phyloP scores from a whole-genome alignment of 139 green algal species.

The Parachlorella kessleri region DNA sequence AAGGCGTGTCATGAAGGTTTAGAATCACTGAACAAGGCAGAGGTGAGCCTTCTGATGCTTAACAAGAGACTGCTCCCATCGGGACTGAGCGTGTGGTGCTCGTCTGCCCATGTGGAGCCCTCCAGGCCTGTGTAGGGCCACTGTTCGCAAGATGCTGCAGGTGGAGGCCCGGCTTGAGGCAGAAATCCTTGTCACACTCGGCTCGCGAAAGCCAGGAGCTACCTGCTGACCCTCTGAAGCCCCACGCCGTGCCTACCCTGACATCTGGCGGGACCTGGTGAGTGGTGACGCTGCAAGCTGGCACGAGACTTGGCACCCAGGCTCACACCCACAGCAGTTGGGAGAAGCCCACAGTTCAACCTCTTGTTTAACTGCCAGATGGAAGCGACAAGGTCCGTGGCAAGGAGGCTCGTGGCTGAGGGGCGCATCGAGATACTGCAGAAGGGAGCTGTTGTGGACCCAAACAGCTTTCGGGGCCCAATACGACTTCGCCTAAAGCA shows the following conservation, averaged over 20 bases:
- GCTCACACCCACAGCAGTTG: too few relatives aligned
- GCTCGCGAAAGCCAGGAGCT: constrained; percentile 12
- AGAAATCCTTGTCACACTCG: constrained; percentile 33
- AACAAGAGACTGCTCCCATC: too few relatives aligned
- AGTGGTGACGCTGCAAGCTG: too few relatives aligned
- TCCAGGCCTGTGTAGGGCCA: too few relatives aligned
- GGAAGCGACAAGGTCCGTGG: constrained; percentile 32
- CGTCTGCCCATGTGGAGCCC: too few relatives aligned
- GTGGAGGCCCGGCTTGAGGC: constrained; percentile 20
- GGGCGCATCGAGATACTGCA: constrained; percentile 44
- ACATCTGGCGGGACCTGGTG: constrained; percentile 29
- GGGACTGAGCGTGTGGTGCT: too few relatives aligned
- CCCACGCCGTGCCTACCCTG: constrained; percentile 33
- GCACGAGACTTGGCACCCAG: too few relatives aligned
- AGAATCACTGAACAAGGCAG: too few relatives aligned
- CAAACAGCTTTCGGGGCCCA: constrained; percentile 28
- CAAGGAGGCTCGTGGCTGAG: constrained; percentile 12
- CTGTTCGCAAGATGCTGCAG: neutral
- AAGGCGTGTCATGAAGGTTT: too few relatives aligned
- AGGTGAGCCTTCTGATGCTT: too few relatives aligned
- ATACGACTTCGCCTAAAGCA: constrained; percentile 42
- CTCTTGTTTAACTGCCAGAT: too few relatives aligned
- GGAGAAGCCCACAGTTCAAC: too few relatives aligned
- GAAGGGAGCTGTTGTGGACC: constrained; percentile 42
- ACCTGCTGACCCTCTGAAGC: constrained; percentile 55